phyloP scores from a whole-genome alignment of 345 rosid species.

The Garcia nutans region DNA sequence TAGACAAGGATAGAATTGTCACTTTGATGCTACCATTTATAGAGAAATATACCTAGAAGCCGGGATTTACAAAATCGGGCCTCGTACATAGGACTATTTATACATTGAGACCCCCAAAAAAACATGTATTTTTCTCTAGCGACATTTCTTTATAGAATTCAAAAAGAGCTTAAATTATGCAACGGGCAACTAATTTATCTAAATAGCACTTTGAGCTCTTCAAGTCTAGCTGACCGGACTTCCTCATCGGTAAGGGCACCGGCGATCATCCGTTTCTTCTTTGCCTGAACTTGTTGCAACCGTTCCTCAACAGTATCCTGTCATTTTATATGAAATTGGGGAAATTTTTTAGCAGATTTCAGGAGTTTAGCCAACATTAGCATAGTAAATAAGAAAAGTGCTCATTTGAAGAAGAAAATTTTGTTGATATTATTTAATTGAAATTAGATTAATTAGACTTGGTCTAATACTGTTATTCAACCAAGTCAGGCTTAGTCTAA shows the following conservation, averaged over 20 bases:
- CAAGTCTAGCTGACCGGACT: constrained; percentile 61
- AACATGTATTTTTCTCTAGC: too few species aligned
- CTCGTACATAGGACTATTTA: too few species aligned
- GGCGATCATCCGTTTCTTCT: constrained; percentile 62
- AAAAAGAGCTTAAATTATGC: too few species aligned
- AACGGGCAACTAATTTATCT: constrained; percentile 24
- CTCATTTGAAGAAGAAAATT: too few species aligned
- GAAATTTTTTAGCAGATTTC: too few species aligned
- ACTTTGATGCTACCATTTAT: not conserved
- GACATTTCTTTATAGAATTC: too few species aligned
- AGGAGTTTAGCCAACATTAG: not conserved
- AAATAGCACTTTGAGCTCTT: constrained; percentile 66
- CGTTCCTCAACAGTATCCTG: constrained; percentile 62
- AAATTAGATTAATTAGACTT: too few species aligned
- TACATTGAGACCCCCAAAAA: too few species aligned
- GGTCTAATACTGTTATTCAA: not conserved
- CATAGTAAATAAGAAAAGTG: too few species aligned
- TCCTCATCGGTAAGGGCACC: constrained; percentile 69
- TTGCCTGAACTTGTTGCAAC: constrained; percentile 64
- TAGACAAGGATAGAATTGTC: not conserved
- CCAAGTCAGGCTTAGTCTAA: not conserved
- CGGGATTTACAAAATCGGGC: not conserved
- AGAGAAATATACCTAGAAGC: not conserved
- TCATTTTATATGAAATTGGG: not conserved
- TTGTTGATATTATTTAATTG: too few species aligned